Percentiles rank a stretch among this genome's conserved stretches.
phyloP scores from a whole-genome alignment of 2,329 filamentous ascomycete genomes.

The Exophiala spinifera region DNA sequence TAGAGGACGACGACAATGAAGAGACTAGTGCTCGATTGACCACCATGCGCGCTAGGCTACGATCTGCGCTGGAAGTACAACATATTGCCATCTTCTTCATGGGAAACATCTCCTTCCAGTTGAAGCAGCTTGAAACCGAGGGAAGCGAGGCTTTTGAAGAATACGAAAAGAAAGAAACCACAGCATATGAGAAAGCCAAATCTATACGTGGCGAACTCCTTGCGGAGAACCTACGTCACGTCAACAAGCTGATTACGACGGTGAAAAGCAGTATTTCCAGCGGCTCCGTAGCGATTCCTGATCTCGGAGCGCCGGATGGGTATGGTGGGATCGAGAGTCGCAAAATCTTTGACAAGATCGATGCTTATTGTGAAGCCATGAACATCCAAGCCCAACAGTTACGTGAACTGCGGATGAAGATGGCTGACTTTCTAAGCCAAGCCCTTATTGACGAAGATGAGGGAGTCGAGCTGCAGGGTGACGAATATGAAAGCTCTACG shows the following conservation, averaged over 20 bases:
- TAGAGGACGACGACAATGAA: conserved; percentile 34
- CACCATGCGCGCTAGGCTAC: conserved; percentile 63
- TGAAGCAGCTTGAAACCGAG: conserved; percentile 67
- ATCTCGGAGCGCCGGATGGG: conserved; percentile 53
- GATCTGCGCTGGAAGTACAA: conserved; percentile 71
- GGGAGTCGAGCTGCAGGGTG: conserved; percentile 71
- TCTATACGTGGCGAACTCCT: conserved; percentile 73
- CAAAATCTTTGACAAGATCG: conserved; percentile 63
- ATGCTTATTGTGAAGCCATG: conserved; percentile 62
- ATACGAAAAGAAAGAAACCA: conserved; percentile 67
- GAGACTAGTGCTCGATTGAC: conserved; percentile 49
- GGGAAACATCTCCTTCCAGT: conserved; percentile 78
- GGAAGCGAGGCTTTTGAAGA: conserved; percentile 47
- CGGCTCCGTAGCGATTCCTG: conserved; percentile 61
- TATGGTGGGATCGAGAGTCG: conserved; percentile 69
- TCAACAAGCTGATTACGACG: conserved; percentile 61
- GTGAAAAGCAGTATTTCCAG: conserved; percentile 55
- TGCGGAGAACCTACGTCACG: conserved; percentile 55
- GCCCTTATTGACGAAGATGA: conserved; percentile 82
- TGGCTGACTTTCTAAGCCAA: conserved; percentile 67
- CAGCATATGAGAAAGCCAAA: conserved; percentile 76
- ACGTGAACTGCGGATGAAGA: conserved; percentile 69
- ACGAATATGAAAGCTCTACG: conserved; percentile 86
- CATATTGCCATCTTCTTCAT: conserved; percentile 83
- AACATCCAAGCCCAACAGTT: conserved; percentile 70